A percentile compares a stretch with the other conserved stretches of the same genome.
These are phyloP conservation scores for Xylaria sp. DNA, from an alignment of 2,329 filamentous ascomycete genomes.

Conservation along the genomic window DNA sequence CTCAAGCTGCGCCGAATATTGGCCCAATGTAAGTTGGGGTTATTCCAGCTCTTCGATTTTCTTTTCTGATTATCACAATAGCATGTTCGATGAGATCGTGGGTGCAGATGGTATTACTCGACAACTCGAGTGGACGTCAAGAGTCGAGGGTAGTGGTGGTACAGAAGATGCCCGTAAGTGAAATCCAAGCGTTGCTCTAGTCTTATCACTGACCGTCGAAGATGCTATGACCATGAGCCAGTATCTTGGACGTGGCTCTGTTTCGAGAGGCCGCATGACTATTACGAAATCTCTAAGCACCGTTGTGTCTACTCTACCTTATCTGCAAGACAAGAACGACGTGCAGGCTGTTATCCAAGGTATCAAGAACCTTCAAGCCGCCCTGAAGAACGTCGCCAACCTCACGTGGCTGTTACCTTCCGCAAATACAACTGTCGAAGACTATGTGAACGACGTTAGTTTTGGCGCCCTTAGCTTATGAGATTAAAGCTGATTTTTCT, in stretches of 20 bases:
- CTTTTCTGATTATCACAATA: conserved; percentile 32
- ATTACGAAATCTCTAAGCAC: conserved; percentile 69
- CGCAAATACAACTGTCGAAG: conserved; percentile 62
- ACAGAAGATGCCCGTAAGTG: conserved; percentile 49
- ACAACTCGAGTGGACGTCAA: conserved; percentile 73
- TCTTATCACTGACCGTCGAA: conserved; percentile 41
- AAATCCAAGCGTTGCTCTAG: background rate
- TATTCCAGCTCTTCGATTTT: background rate
- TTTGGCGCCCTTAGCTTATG: background rate
- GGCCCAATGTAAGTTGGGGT: conserved; percentile 61
- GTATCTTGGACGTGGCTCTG: conserved; percentile 72
- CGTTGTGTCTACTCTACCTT: conserved; percentile 68
- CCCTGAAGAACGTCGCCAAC: conserved; percentile 63
- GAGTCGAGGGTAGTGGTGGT: conserved; percentile 68
- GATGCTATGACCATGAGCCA: conserved; percentile 65
- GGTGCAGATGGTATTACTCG: conserved; percentile 69
- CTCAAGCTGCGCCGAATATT: conserved; percentile 74
- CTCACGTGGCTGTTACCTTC: conserved; percentile 68
- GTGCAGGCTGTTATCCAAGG: conserved; percentile 71
- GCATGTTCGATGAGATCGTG: conserved; percentile 67
- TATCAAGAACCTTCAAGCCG: conserved; percentile 68
- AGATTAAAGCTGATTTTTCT: conserved; percentile 6
- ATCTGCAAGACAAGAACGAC: conserved; percentile 68
- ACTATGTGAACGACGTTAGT: conserved; percentile 65
- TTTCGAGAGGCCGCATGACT: conserved; percentile 70